Conservation (phyloP, 345 rosid species). For the Syzygium jambos region DNA sequence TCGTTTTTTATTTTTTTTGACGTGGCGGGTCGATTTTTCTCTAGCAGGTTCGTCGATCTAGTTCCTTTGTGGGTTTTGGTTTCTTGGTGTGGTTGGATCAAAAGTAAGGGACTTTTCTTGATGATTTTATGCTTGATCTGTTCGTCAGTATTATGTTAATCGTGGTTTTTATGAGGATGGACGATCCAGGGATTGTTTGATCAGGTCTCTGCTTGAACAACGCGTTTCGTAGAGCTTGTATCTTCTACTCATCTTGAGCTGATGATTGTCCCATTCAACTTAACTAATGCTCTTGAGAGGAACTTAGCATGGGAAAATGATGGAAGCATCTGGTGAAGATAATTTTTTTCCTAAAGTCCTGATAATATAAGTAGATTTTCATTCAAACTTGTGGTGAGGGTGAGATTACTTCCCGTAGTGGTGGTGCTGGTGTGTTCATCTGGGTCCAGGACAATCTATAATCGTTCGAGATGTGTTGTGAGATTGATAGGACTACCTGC, state of each 20-base stretch:
- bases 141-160: neutral
- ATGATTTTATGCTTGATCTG: neutral
- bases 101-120: neutral
- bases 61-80: neutral
- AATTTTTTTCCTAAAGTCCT: neutral
- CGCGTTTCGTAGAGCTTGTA: neutral
- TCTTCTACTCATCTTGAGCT: neutral
- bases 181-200: neutral
- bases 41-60: neutral
- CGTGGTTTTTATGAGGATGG: neutral
- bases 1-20: neutral
- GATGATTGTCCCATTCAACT: neutral
- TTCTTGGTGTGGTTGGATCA: neutral
- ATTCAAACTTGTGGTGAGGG: neutral
- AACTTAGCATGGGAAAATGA: neutral
- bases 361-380: neutral
- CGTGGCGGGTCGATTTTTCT: neutral
- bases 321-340: neutral
- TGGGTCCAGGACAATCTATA: neutral
- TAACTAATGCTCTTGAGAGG: neutral
- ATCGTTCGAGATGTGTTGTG: neutral
- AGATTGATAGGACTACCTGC: conserved; percentile 32
- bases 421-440: neutral
- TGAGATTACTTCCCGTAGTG: neutral
- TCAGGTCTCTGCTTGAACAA: neutral